Base-by-base conservation (phyloP, 352 stramenopile species). In the Globisporangium carolinianum region DNA sequence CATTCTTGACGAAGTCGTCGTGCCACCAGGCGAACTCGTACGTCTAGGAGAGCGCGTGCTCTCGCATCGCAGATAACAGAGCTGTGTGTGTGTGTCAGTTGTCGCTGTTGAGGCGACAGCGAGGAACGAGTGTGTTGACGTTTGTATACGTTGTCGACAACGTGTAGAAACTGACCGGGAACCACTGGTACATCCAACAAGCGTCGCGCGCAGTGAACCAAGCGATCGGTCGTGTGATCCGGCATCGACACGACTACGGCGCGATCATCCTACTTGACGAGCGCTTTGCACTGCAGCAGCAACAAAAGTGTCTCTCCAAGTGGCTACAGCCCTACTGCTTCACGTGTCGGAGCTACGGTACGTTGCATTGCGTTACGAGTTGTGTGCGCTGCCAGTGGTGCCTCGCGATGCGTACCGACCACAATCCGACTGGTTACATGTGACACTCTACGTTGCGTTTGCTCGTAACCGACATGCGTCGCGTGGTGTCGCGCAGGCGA, bases 141-240 rank as follows among this genome's bases (percentile, higher is more conserved):
- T 52, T 37, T 61, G 3, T 53, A 17, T 43, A 12, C 7, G 39
- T 12, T 8, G 7, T 12, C 7, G 7, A 43, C 39, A 43, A 43
- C 3, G 5, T 32, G 3, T 64, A 95, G 72, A 93, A 97, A 81
- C 67, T 97, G 57, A 87, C 77, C 61, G 97, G 97, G 5, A 94
- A 97, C 54, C 87, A 98, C 32, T 99, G 98, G 98, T 99, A 99
- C 66, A 94, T 94, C 42, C 97, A 99, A 57, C 96, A 99, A 87
- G 97, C 97, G 6, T 95, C 96, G 54, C 76, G 96, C 56, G 97
- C 97, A 55, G 95, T 99, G 10, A 99, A 99, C 70, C 98, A 99
- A 85, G 97, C 97, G 6, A 93, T 99, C 53, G 98, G 98, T 3
- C 86, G 98, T 62, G 96, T 99, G 5, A 99, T 99, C 82, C 95